Conservation (phyloP, 768 basidiomycete species). For the Pleurotus tuber-regium region DNA sequence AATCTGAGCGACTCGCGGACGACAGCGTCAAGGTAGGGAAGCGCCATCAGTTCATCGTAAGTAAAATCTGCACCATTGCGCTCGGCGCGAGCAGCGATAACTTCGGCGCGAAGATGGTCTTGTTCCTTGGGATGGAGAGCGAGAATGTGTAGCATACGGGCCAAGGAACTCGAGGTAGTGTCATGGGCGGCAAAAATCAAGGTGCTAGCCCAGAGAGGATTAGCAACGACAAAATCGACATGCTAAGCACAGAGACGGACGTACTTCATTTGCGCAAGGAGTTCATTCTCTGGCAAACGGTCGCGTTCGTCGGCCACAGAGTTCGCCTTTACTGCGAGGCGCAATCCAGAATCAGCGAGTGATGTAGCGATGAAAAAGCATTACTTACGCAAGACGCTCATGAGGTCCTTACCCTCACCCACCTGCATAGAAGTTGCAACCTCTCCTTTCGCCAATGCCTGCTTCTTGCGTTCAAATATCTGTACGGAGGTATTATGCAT, state of each 20-base stretch:
- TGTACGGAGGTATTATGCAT: conserved; percentile 33
- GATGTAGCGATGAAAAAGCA: background rate
- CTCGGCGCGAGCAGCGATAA: conserved; percentile 16
- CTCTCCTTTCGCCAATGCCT: conserved; percentile 30
- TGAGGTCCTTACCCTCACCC: conserved; percentile 40
- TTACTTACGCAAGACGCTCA: conserved; percentile 42
- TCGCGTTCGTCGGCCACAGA: conserved; percentile 29
- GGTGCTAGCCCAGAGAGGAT: conserved; percentile 18
- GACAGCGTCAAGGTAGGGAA: conserved; percentile 27
- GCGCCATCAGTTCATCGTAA: conserved; percentile 16
- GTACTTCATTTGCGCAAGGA: conserved; percentile 36
- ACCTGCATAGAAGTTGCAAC: conserved; percentile 28
- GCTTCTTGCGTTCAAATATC: conserved; percentile 35
- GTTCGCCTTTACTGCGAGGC: conserved; percentile 36
- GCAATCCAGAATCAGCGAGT: background rate
- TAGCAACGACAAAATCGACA: background rate
- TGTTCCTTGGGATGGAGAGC: conserved; percentile 17
- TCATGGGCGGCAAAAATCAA: conserved; percentile 14
- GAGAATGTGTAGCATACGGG: conserved; percentile 13
- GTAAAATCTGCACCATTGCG: conserved; percentile 16
- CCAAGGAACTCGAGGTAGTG: conserved; percentile 13
- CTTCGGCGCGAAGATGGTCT: conserved; percentile 21
- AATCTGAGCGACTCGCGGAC: conserved; percentile 32
- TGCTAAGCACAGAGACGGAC: conserved; percentile 10
- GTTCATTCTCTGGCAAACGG: conserved; percentile 30